Base-by-base conservation (phyloP, 805 yeast species). In the Naumovozyma castellii region DNA sequence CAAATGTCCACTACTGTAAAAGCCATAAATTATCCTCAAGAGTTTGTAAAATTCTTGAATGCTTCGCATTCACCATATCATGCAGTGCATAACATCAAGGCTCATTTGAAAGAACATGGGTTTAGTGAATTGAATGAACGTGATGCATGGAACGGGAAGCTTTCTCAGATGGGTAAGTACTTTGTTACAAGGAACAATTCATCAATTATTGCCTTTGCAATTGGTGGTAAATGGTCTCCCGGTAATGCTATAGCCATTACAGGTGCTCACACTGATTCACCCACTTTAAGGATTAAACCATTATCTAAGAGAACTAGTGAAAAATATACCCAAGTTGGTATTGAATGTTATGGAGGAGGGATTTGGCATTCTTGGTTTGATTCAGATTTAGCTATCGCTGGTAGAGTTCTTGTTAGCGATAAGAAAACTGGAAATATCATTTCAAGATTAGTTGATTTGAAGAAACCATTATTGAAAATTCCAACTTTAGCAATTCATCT, bases 311-410 rank as follows among this genome's bases (percentile, higher is more conserved):
- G 74, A 49, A 60, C 66, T 9, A 65, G 69, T 14, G 88, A 84
- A 51, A 94, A 94, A 1, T 90, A 78, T 53, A 71, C 77, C 40
- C 95, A 88, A 59, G 77, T 92, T 15, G 97, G 95, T 30, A 94
- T 92, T 8, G 97, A 92, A 62, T 75, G 80, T 37, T 90, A 90
- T 55, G 97, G 98, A 41, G 97, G 97, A 28, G 92, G 95, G 37
- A 78, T 88, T 40, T 92, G 97, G 78, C 96, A 85, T 57, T 76
- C 95, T 4, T 90, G 97, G 97, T 90, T 92, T 56, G 98, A 90
- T 61, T 76, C 97, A 43, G 97, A 90, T 59, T 71, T 92, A 50
- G 73, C 90, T 30, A 67, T 87, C 43, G 97, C 97, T 6, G 98
- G 98, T 13, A 71, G 97, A 49, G 95, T 90, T 1, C 80, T 80